Evolutionary conservation across 1,139 yeast species (phyloP).

Genomic region (Blastobotrys raffinosifermentans): DNA sequence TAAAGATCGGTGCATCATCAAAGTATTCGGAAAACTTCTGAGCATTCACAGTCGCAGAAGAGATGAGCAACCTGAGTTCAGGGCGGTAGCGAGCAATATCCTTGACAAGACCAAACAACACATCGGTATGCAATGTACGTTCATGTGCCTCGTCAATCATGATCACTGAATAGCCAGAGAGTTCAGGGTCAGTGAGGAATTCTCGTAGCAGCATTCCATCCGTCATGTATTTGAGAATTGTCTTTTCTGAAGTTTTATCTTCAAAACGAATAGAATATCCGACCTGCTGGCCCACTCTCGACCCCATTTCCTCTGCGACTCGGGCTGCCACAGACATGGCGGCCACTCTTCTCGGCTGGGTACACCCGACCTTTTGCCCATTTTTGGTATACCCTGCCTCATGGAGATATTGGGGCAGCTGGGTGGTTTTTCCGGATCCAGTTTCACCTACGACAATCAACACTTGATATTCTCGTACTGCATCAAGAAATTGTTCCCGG

Average conservation of each 20-base stretch:
- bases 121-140: constrained; percentile 86
- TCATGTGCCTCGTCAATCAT: constrained; percentile 99
- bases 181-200: constrained; percentile 67
- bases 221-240: constrained; percentile 79
- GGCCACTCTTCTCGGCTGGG: constrained; percentile 95
- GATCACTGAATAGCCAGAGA: constrained; percentile 65
- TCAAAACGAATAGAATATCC: constrained; percentile 90
- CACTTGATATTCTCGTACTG: constrained; percentile 62
- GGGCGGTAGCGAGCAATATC: constrained; percentile 59
- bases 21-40: constrained; percentile 75
- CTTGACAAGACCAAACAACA: constrained; percentile 74
- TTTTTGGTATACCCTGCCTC: constrained; percentile 69
- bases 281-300: constrained; percentile 66
- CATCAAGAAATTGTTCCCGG: constrained; percentile 55
- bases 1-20: constrained; percentile 76
- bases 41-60: constrained; percentile 95
- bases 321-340: constrained; percentile 91
- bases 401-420: constrained; percentile 79
- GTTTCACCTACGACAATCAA: constrained; percentile 93
- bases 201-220: constrained; percentile 93
- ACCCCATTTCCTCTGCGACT: constrained; percentile 82
- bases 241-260: constrained; percentile 56
- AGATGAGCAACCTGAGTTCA: constrained; percentile 68
- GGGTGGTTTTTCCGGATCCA: constrained; percentile 97
- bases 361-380: constrained; percentile 68